Evolutionary conservation across 129 eudicot species (phyloP).

Genomic region (carrot (Daucus carota)): DNA sequence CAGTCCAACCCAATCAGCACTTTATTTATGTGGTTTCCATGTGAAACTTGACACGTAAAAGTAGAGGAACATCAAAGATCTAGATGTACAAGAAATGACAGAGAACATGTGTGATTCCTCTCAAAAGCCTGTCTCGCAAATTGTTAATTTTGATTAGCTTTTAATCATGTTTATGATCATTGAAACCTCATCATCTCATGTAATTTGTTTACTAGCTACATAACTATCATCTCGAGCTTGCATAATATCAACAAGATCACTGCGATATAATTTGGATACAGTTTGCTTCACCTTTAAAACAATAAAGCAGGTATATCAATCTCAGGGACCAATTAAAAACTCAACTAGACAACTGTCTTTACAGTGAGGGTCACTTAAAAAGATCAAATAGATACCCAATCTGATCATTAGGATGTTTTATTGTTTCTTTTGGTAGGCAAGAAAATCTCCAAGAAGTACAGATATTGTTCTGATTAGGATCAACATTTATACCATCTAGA

Average conservation of each 20-base stretch:
- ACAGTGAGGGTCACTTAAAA: not conserved
- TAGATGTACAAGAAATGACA: slow-evolving; percentile 8
- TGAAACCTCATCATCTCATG: not conserved
- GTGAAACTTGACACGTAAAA: slow-evolving; percentile 6
- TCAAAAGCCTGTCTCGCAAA: slow-evolving; percentile 2
- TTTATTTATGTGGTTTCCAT: slow-evolving; percentile 19
- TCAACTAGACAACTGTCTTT: not conserved
- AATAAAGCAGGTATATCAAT: not conserved
- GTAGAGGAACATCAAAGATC: not conserved
- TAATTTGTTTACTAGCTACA: not conserved
- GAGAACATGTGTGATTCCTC: slow-evolving; percentile 5
- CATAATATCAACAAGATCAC: not conserved
- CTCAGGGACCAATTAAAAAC: not conserved
- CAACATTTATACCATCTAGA: not conserved
- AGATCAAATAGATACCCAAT: not conserved
- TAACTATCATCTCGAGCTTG: not conserved
- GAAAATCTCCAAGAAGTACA: not conserved
- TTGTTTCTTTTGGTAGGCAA: not conserved
- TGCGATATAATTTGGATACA: not conserved
- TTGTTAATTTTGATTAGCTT: not conserved
- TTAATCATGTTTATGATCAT: not conserved
- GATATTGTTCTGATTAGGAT: not conserved
- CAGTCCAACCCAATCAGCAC: not conserved
- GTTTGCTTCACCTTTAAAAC: not conserved
- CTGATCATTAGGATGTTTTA: not conserved